Percentiles rank a stretch among this genome's conserved stretches.
Conservation (phyloP, 2,329 filamentous ascomycete species). For the Madurella fahalii region DNA sequence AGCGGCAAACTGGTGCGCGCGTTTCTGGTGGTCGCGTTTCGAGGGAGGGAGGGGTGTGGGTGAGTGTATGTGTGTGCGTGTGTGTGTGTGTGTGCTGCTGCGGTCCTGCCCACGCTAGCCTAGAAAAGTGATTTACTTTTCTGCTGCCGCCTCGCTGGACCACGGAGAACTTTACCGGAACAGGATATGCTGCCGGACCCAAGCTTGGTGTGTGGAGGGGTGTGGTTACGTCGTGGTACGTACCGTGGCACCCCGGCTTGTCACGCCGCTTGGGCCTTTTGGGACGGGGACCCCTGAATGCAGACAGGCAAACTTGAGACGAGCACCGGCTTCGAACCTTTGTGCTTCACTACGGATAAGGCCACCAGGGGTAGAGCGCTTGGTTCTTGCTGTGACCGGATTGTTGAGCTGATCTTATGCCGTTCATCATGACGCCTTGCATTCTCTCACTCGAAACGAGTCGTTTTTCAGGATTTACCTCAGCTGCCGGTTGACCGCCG, state of each 20-base stretch:
- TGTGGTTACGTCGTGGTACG: slow-evolving; percentile 13
- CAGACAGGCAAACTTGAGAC: slow-evolving; percentile 40
- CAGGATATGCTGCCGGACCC: slow-evolving; percentile 28
- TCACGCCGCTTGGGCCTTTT: slow-evolving; percentile 34
- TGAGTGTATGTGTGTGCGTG: too few species aligned
- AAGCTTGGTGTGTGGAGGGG: slow-evolving; percentile 24
- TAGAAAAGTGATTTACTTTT: slow-evolving; percentile 14
- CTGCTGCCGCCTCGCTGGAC: slow-evolving; percentile 22
- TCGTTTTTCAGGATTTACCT: slow-evolving; percentile 3
- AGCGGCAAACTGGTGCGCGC: slow-evolving; percentile 3
- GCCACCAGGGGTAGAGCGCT: slow-evolving; percentile 32
- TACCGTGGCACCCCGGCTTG: slow-evolving; percentile 24
- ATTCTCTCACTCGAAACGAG: slow-evolving; percentile 28
- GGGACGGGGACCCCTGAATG: slow-evolving; percentile 33
- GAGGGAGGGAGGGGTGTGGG: too few species aligned
- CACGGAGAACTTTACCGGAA: slow-evolving; percentile 29
- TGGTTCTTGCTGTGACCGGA: slow-evolving; percentile 44
- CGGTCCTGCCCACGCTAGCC: slow-evolving; percentile 18
- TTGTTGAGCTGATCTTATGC: slow-evolving; percentile 46
- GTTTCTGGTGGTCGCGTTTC: slow-evolving; percentile 12
- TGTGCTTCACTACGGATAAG: slow-evolving; percentile 33
- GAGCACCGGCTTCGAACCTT: slow-evolving; percentile 36
- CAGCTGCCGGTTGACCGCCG: slow-evolving; percentile 17
- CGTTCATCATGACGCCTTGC: slow-evolving; percentile 32
- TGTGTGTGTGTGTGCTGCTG: not conserved